Conservation (phyloP, 2,329 filamentous ascomycete genomes). For the Ambrosiella xylebori region DNA sequence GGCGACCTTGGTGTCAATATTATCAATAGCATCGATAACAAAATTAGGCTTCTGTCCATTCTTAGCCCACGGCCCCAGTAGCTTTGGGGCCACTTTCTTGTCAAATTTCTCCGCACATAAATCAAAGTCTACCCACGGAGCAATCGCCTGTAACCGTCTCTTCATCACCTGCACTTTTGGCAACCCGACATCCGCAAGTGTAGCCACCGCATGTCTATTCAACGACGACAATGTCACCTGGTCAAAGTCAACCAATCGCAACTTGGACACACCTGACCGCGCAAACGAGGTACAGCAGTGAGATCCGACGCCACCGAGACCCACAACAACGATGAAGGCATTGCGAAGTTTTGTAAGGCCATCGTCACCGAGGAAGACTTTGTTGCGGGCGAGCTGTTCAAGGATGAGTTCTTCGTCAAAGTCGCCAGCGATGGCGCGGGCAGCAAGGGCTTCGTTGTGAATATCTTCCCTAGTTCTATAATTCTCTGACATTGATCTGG, state of each 20-base stretch:
- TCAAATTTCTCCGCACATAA: slow-evolving; percentile 71
- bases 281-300: slow-evolving; percentile 76
- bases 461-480: slow-evolving; percentile 41
- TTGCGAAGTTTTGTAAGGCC: slow-evolving; percentile 64
- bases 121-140: slow-evolving; percentile 86
- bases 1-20: slow-evolving; percentile 91
- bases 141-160: slow-evolving; percentile 64
- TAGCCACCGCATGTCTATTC: slow-evolving; percentile 91
- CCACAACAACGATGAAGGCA: slow-evolving; percentile 77
- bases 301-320: slow-evolving; percentile 86
- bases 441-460: slow-evolving; percentile 39
- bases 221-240: slow-evolving; percentile 89
- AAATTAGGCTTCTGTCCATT: slow-evolving; percentile 50
- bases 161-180: slow-evolving; percentile 79
- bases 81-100: slow-evolving; percentile 41
- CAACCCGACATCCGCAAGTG: slow-evolving; percentile 79
- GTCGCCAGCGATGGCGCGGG: slow-evolving; percentile 43
- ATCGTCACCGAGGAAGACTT: slow-evolving; percentile 71
- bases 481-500: slow-evolving; percentile 40
- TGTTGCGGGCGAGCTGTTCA: slow-evolving; percentile 85
- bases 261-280: slow-evolving; percentile 71
- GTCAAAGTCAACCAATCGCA: slow-evolving; percentile 90
- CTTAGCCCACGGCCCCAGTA: slow-evolving; percentile 50
- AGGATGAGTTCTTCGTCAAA: slow-evolving; percentile 69
- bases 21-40: slow-evolving; percentile 95